Percentiles rank a stretch among this genome's conserved stretches.
phyloP scores from a whole-genome alignment of 75 land plant genomes.

The Selaginella moellendorffii region DNA sequence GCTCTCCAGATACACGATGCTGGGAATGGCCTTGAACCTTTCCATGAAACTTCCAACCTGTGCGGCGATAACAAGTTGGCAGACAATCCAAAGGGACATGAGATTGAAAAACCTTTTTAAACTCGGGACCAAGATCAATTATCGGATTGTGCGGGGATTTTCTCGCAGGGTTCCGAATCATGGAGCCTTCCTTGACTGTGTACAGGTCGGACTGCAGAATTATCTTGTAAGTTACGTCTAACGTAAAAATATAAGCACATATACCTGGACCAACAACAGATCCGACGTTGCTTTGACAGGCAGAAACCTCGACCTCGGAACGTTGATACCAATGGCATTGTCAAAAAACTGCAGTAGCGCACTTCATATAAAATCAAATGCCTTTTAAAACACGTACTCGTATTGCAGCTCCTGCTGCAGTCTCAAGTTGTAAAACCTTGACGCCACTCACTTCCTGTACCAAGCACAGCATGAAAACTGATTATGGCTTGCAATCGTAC shows the following conservation, averaged over 20 bases:
- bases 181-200: slow-evolving; percentile 72
- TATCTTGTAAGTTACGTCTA: too few relatives aligned
- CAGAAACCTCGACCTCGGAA: slow-evolving; percentile 81
- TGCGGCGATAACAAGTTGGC: not conserved
- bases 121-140: slow-evolving; percentile 83
- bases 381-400: slow-evolving; percentile 19
- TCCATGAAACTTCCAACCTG: slow-evolving; percentile 78
- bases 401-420: slow-evolving; percentile 81
- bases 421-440: slow-evolving; percentile 79
- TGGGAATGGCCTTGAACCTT: slow-evolving; percentile 90
- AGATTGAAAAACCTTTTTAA: slow-evolving; percentile 57
- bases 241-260: not conserved
- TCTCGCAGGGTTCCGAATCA: slow-evolving; percentile 63
- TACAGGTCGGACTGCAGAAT: slow-evolving; percentile 90
- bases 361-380: not conserved
- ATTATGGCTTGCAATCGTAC: slow-evolving; percentile 16
- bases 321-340: slow-evolving; percentile 86
- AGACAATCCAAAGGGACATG: not conserved
- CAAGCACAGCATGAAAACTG: not conserved
- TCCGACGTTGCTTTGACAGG: slow-evolving; percentile 98
- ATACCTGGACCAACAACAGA: slow-evolving; percentile 83
- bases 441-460: slow-evolving; percentile 49
- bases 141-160: slow-evolving; percentile 63
- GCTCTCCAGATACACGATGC: slow-evolving; percentile 78
- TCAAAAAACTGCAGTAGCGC: slow-evolving; percentile 75